Evolutionary conservation across 2,329 filamentous ascomycete genomes (phyloP).

Genomic region (Macrophomina pseudophaseolina): DNA sequence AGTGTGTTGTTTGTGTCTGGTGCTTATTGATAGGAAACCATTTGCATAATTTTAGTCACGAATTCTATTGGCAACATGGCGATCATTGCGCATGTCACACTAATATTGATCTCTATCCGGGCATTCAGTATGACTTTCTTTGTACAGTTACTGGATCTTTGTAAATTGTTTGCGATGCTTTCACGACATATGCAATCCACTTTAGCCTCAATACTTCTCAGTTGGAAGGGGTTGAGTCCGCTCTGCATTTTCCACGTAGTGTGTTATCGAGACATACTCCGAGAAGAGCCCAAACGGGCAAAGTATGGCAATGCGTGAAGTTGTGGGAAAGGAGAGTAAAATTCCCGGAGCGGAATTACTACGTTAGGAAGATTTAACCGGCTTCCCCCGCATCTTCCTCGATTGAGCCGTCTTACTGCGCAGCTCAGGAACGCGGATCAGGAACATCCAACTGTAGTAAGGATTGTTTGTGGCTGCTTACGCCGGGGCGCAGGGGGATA

Average conservation of each 20-base stretch:
- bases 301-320: too few relatives aligned
- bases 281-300: too few relatives aligned
- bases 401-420: not conserved
- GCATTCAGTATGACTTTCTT: too few relatives aligned
- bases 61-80: not conserved
- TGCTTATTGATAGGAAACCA: not conserved
- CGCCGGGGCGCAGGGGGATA: not conserved
- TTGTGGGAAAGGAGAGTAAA: too few relatives aligned
- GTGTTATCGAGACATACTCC: not conserved
- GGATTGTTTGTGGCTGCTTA: constrained; percentile 6
- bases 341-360: not conserved
- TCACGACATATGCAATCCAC: not conserved
- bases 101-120: too few relatives aligned
- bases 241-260: not conserved
- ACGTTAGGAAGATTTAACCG: not conserved
- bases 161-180: not conserved
- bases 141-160: too few relatives aligned
- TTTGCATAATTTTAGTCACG: not conserved
- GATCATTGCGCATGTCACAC: not conserved
- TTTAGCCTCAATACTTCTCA: not conserved
- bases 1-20: not conserved
- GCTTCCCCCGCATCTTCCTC: not conserved
- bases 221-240: not conserved
- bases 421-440: not conserved
- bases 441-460: not conserved